phyloP scores from a whole-genome alignment of 495 filamentous ascomycete species.

The Cenococcum geophilum region DNA sequence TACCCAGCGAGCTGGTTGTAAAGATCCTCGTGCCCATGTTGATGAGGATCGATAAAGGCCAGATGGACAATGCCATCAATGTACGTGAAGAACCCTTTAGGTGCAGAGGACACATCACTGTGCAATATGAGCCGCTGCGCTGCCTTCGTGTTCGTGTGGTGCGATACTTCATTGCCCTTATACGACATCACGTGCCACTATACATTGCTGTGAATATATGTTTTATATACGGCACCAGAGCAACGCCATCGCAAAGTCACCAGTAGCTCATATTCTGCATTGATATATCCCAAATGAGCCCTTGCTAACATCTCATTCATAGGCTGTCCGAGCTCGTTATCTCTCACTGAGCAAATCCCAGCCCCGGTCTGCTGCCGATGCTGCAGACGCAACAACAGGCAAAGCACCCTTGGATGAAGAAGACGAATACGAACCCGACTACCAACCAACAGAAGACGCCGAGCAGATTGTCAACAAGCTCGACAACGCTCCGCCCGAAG shows the following conservation, averaged over 20 bases:
- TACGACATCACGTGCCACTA: slow-evolving; percentile 14
- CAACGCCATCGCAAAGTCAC: not conserved
- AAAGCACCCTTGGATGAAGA: slow-evolving; percentile 64
- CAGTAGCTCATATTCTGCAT: not conserved
- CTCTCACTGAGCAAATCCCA: slow-evolving; percentile 41
- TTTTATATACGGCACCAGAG: not conserved
- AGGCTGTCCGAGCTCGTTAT: slow-evolving; percentile 45
- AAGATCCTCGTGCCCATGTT: slow-evolving; percentile 70
- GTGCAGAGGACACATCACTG: not conserved
- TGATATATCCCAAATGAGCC: not conserved
- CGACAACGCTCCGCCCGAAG: slow-evolving; percentile 55
- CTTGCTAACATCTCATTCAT: not conserved
- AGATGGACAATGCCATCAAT: slow-evolving; percentile 64
- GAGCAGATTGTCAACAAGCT: slow-evolving; percentile 68
- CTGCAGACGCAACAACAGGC: slow-evolving; percentile 45
- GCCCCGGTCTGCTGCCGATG: slow-evolving; percentile 38
- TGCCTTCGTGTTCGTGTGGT: not conserved
- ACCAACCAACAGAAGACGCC: slow-evolving; percentile 62
- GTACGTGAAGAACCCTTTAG: slow-evolving; percentile 17
- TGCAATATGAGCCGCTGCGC: not conserved
- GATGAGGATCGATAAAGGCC: slow-evolving; percentile 52
- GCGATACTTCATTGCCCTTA: not conserved
- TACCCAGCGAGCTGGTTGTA: slow-evolving; percentile 67
- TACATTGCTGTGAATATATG: not conserved
- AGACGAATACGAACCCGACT: slow-evolving; percentile 84